Conservation (phyloP, 2,329 filamentous ascomycete species). For the Ambrosiella beaveri region DNA sequence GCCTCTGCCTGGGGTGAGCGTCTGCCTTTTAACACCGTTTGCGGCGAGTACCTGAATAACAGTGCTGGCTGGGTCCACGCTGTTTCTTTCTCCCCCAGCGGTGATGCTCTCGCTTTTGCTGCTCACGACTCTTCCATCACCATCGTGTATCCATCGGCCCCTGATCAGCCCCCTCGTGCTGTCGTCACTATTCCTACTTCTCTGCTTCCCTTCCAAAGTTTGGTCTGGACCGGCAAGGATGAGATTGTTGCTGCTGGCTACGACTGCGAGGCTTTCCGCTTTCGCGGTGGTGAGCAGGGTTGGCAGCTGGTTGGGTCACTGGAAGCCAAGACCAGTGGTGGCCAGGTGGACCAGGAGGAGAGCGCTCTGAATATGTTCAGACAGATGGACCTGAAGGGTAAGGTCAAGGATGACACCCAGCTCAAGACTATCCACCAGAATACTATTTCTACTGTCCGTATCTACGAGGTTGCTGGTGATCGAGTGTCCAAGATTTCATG, state of each 20-base stretch:
- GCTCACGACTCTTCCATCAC: slow-evolving; percentile 95
- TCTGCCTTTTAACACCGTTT: slow-evolving; percentile 94
- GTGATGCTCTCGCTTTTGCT: slow-evolving; percentile 82
- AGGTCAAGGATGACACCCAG: slow-evolving; percentile 78
- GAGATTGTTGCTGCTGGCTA: slow-evolving; percentile 94
- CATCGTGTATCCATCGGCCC: slow-evolving; percentile 80
- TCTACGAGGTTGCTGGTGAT: slow-evolving; percentile 50
- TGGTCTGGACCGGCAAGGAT: slow-evolving; percentile 80
- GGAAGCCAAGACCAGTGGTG: slow-evolving; percentile 52
- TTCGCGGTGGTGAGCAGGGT: slow-evolving; percentile 58
- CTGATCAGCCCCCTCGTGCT: slow-evolving; percentile 80
- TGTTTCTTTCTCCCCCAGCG: slow-evolving; percentile 81
- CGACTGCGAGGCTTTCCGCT: slow-evolving; percentile 76
- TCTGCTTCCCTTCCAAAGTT: slow-evolving; percentile 75
- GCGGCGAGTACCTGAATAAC: slow-evolving; percentile 89
- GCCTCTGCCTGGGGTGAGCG: slow-evolving; percentile 86
- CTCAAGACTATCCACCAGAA: slow-evolving; percentile 95
- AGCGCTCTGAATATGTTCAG: slow-evolving; percentile 95
- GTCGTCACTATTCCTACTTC: slow-evolving; percentile 81
- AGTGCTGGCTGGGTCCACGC: slow-evolving; percentile 94
- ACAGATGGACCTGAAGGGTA: slow-evolving; percentile 97
- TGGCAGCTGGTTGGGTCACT: slow-evolving; percentile 75
- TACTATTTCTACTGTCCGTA: slow-evolving; percentile 71
- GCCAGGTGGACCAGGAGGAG: slow-evolving; percentile 57
- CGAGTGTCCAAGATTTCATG: slow-evolving; percentile 68